Evolutionary conservation across 495 filamentous ascomycete species (phyloP).

Genomic region (Chaetomium fimeti): DNA sequence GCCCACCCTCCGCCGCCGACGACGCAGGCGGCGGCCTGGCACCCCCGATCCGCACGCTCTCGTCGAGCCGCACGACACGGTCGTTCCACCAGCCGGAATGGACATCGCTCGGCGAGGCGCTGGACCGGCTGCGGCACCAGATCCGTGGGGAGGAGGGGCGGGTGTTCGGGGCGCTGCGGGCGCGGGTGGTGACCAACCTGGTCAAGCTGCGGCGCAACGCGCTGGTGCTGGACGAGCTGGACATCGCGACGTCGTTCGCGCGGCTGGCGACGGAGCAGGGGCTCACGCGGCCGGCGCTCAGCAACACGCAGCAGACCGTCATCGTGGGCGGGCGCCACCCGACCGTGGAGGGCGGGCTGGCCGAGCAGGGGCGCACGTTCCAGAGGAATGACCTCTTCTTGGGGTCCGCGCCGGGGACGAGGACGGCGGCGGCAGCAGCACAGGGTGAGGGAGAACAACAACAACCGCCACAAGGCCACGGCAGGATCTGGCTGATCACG

Average conservation of each 20-base stretch:
- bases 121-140: slow-evolving; percentile 69
- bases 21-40: slow-evolving; percentile 28
- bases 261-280: slow-evolving; percentile 68
- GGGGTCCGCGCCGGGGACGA: too few species aligned
- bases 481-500: slow-evolving; percentile 83
- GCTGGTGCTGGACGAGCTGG: slow-evolving; percentile 83
- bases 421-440: slow-evolving; percentile 36
- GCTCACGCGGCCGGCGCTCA: slow-evolving; percentile 71
- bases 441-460: background rate
- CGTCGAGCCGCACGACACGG: slow-evolving; percentile 76
- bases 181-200: slow-evolving; percentile 72
- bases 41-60: slow-evolving; percentile 59
- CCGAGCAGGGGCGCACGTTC: slow-evolving; percentile 77
- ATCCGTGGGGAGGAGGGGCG: slow-evolving; percentile 78
- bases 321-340: slow-evolving; percentile 85
- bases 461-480: slow-evolving; percentile 32
- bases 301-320: slow-evolving; percentile 42
- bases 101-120: slow-evolving; percentile 70
- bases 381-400: slow-evolving; percentile 84
- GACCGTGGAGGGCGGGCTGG: slow-evolving; percentile 79
- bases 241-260: slow-evolving; percentile 83
- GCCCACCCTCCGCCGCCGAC: background rate
- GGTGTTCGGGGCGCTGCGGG: slow-evolving; percentile 67
- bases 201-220: slow-evolving; percentile 85
- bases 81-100: slow-evolving; percentile 82